Conservation (phyloP, 192 early-diverging fungal species). For the Glomus cerebriforme region DNA sequence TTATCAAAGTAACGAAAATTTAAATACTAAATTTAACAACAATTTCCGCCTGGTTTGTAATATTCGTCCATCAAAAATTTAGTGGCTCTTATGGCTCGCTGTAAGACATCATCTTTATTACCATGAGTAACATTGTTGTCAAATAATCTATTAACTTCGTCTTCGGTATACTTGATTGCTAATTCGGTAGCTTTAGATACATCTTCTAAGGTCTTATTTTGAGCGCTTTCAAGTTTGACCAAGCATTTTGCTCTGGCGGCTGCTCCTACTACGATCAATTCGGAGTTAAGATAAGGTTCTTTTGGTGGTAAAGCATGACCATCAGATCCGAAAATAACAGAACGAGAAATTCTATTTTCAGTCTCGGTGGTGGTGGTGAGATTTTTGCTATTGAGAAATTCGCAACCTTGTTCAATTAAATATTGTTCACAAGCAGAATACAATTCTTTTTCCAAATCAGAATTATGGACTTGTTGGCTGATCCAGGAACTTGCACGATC, state of each 20-base stretch:
- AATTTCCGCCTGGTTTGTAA: background rate
- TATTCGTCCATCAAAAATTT: constrained; percentile 10
- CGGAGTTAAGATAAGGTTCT: background rate
- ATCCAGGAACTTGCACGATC: background rate
- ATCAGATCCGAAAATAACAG: background rate
- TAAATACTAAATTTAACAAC: no score
- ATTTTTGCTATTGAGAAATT: background rate
- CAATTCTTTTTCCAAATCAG: constrained; percentile 2
- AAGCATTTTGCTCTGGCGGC: background rate
- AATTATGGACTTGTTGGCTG: background rate
- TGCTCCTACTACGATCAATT: constrained; percentile 17
- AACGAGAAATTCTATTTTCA: background rate
- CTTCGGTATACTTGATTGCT: background rate
- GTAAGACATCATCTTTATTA: constrained; percentile 21
- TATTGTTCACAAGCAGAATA: constrained; percentile 15
- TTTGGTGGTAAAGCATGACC: background rate
- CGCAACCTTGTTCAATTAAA: background rate
- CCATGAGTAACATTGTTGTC: background rate
- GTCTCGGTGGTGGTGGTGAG: background rate
- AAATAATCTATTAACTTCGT: constrained; percentile 21
- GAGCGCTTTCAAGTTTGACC: background rate
- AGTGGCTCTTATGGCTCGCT: background rate
- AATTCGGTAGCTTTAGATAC: background rate
- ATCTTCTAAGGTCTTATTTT: constrained; percentile 1
- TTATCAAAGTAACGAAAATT: no score